These are phyloP conservation scores for Porcisia hertigi DNA, from an alignment of 208 protist genomes.

Conservation along the genomic window DNA sequence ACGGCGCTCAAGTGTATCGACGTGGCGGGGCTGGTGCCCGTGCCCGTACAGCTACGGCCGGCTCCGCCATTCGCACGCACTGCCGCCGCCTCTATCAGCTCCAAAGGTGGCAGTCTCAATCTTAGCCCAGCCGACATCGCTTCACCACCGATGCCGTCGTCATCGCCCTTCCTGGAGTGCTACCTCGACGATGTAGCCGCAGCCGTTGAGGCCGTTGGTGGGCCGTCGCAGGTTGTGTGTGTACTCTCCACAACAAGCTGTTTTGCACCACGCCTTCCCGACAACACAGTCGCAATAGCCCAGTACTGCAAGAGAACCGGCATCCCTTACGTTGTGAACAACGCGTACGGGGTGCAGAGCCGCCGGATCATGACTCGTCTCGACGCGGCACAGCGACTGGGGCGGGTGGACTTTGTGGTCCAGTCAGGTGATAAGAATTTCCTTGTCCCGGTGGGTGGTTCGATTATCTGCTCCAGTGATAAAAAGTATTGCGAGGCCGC, in stretches of 20 bases:
- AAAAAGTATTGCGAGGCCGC: constrained; percentile 32
- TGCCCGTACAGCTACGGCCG: constrained; percentile 54
- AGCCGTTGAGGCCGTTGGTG: constrained; percentile 65
- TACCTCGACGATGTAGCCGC: constrained; percentile 71
- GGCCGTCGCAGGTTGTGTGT: constrained; percentile 83
- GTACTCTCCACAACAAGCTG: constrained; percentile 98
- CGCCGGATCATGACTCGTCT: constrained; percentile 79
- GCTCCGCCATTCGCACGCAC: constrained; percentile 17
- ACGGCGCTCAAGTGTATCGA: constrained; percentile 97
- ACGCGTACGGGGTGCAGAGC: constrained; percentile 98
- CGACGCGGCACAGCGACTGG: constrained; percentile 62
- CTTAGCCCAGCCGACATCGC: background rate
- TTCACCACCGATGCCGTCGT: background rate
- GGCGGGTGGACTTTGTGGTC: constrained; percentile 94
- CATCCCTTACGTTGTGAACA: constrained; percentile 97
- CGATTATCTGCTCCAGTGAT: constrained; percentile 48
- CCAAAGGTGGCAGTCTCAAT: background rate
- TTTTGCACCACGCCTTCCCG: constrained; percentile 97
- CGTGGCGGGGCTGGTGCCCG: constrained; percentile 69
- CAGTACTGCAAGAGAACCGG: constrained; percentile 77
- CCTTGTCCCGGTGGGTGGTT: constrained; percentile 97
- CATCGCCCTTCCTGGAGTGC: constrained; percentile 63
- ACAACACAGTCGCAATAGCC: constrained; percentile 92
- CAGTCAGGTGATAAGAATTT: constrained; percentile 99
- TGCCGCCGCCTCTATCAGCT: background rate